A percentile compares a stretch with the other conserved stretches of the same genome.
phyloP scores from a whole-genome alignment of 768 basidiomycete species.

The Saitozyma podzolica region DNA sequence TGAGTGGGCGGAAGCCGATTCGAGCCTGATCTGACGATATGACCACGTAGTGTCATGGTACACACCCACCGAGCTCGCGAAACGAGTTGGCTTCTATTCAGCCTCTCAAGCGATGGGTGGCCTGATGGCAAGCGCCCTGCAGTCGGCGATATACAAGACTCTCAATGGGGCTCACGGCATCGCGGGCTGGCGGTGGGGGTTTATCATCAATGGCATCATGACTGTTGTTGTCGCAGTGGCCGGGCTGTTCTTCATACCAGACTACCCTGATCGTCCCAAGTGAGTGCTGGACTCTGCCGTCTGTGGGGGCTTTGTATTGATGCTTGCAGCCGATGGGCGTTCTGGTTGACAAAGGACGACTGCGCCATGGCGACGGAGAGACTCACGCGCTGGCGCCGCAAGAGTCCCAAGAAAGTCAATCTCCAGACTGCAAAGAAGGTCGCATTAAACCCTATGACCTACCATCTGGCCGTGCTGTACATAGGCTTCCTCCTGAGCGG shows the following conservation, averaged over 20 bases:
- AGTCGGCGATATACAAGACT: constrained; percentile 55
- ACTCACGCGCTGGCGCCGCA: constrained; percentile 29
- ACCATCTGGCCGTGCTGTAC: constrained; percentile 38
- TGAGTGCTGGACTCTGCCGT: constrained; percentile 4
- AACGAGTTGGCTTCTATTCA: constrained; percentile 45
- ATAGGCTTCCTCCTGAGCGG: constrained; percentile 32
- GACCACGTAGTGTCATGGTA: constrained; percentile 19
- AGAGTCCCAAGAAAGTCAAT: constrained; percentile 38
- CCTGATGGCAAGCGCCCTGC: constrained; percentile 57
- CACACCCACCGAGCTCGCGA: constrained; percentile 42
- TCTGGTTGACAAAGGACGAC: constrained; percentile 42
- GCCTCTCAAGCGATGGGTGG: constrained; percentile 28
- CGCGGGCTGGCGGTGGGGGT: constrained; percentile 52
- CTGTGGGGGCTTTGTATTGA: no score
- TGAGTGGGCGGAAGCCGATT: constrained; percentile 12
- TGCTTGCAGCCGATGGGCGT: constrained; percentile 27
- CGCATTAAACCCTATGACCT: constrained; percentile 33
- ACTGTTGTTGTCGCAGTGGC: constrained; percentile 28
- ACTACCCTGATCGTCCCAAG: constrained; percentile 42
- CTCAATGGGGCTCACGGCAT: constrained; percentile 55
- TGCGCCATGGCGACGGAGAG: constrained; percentile 29
- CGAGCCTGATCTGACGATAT: constrained; percentile 4
- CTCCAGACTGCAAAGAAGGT: constrained; percentile 26
- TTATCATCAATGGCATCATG: constrained; percentile 54
- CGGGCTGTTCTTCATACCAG: constrained; percentile 43